Percentiles rank a stretch among this genome's conserved stretches.
These are phyloP conservation scores for Cyberlindnera subsufficiens DNA, from an alignment of 805 yeast species.

Conservation along the genomic window DNA sequence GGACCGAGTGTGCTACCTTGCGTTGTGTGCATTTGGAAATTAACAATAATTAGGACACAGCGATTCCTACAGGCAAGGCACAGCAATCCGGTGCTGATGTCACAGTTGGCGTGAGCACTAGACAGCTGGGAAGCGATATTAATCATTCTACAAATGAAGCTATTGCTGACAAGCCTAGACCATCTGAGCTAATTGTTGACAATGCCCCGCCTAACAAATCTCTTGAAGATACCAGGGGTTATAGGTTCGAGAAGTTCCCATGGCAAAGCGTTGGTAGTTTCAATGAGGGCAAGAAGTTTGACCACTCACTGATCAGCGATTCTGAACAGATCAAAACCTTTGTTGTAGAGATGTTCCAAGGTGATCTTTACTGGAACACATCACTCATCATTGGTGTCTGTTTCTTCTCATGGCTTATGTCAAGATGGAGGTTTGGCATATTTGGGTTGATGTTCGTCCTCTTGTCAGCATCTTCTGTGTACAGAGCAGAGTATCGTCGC, in stretches of 20 bases:
- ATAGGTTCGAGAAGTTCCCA: slow-evolving; percentile 22
- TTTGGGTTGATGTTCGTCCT: slow-evolving; percentile 56
- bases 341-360: slow-evolving; percentile 60
- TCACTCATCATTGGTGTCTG: slow-evolving; percentile 63
- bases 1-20: neutral
- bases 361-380: slow-evolving; percentile 70
- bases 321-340: slow-evolving; percentile 46
- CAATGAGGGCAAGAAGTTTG: slow-evolving; percentile 21
- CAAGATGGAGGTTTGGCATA: slow-evolving; percentile 58
- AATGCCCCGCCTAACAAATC: no score
- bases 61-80: neutral
- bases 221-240: neutral
- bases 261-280: slow-evolving; percentile 30
- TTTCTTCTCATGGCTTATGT: slow-evolving; percentile 63
- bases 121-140: neutral
- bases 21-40: no score
- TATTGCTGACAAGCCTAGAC: no score
- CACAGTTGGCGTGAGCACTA: neutral
- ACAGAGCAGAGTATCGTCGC: slow-evolving; percentile 68
- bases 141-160: no score
- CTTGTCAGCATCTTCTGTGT: slow-evolving; percentile 57
- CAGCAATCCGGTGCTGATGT: slow-evolving; percentile 1
- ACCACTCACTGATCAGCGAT: slow-evolving; percentile 18
- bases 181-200: no score
- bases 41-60: no score